These are phyloP conservation scores for Pseudoperonospora humuli DNA, from an alignment of 352 stramenopile species.

Conservation along the genomic window DNA sequence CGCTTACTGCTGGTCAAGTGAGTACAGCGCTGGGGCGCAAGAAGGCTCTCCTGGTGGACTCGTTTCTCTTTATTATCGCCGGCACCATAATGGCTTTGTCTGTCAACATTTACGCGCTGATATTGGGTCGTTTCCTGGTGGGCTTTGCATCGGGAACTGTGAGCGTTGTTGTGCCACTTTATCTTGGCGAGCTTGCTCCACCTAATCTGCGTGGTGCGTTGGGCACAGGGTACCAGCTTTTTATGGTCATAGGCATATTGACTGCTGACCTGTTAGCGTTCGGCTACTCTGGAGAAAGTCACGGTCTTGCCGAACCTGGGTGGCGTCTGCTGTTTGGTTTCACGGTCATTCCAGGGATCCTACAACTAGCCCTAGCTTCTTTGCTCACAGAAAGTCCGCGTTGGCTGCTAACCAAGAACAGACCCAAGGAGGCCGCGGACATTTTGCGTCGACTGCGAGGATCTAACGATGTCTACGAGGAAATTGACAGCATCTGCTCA, in stretches of 20 bases:
- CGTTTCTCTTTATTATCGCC: conserved; percentile 57
- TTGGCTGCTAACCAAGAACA: conserved; percentile 68
- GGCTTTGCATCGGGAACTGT: conserved; percentile 61
- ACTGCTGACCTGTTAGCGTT: conserved; percentile 47
- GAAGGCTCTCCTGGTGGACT: conserved; percentile 50
- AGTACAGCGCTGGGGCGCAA: conserved; percentile 51
- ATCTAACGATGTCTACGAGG: conserved; percentile 71
- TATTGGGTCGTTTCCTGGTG: conserved; percentile 59
- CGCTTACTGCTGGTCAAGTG: conserved; percentile 48
- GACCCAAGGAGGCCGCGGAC: conserved; percentile 60
- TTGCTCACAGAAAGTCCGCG: conserved; percentile 59
- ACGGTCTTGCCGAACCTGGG: conserved; percentile 44
- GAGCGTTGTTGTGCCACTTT: conserved; percentile 65
- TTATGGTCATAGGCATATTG: conserved; percentile 63
- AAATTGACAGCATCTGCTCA: conserved; percentile 77
- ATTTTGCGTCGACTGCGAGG: conserved; percentile 56
- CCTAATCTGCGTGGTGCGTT: conserved; percentile 65
- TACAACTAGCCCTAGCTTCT: conserved; percentile 54
- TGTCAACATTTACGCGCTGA: conserved; percentile 66
- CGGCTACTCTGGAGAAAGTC: conserved; percentile 44
- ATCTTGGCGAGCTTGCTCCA: conserved; percentile 58
- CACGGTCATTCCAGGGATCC: conserved; percentile 49
- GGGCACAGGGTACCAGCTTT: conserved; percentile 68
- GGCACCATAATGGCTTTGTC: conserved; percentile 50
- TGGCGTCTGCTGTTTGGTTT: conserved; percentile 69